phyloP scores from a whole-genome alignment of 2,329 filamentous ascomycete genomes.

The Phyllosticta capitalensis region DNA sequence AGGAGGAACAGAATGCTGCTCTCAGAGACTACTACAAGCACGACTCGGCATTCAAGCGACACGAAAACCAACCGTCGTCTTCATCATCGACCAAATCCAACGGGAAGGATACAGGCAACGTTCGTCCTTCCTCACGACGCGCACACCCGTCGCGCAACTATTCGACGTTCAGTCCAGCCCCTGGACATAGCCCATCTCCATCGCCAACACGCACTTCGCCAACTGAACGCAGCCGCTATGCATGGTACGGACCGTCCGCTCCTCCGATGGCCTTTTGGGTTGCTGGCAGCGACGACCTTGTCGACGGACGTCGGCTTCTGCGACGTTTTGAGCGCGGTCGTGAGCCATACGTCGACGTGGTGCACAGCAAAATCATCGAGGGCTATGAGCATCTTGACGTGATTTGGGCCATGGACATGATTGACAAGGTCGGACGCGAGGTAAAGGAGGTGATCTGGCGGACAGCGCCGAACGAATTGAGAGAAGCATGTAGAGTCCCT shows the following conservation, averaged over 20 bases:
- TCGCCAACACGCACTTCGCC: conserved; percentile 22
- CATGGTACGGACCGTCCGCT: conserved; percentile 73
- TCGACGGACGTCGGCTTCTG: conserved; percentile 69
- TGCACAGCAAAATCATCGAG: conserved; percentile 73
- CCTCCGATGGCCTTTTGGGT: conserved; percentile 88
- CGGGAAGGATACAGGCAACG: background rate
- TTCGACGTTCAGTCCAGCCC: background rate
- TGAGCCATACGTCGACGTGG: conserved; percentile 71
- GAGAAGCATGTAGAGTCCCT: conserved; percentile 53
- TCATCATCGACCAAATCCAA: background rate
- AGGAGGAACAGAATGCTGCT: conserved; percentile 19
- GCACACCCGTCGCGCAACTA: background rate
- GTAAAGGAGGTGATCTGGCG: conserved; percentile 76
- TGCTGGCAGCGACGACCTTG: conserved; percentile 70
- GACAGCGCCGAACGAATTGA: conserved; percentile 50
- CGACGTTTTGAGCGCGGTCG: conserved; percentile 63
- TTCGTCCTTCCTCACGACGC: background rate
- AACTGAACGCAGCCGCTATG: conserved; percentile 34
- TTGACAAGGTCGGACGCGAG: conserved; percentile 74
- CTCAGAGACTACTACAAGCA: conserved; percentile 6
- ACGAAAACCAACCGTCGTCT: background rate
- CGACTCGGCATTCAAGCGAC: background rate
- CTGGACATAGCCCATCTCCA: conserved; percentile 16
- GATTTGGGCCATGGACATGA: conserved; percentile 84
- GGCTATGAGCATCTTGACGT: conserved; percentile 93